Evolutionary conservation across 148 eudicot genomes (phyloP), one percentile per base, ranked within the genome.

Genomic region (Rhododendron simsii): DNA sequence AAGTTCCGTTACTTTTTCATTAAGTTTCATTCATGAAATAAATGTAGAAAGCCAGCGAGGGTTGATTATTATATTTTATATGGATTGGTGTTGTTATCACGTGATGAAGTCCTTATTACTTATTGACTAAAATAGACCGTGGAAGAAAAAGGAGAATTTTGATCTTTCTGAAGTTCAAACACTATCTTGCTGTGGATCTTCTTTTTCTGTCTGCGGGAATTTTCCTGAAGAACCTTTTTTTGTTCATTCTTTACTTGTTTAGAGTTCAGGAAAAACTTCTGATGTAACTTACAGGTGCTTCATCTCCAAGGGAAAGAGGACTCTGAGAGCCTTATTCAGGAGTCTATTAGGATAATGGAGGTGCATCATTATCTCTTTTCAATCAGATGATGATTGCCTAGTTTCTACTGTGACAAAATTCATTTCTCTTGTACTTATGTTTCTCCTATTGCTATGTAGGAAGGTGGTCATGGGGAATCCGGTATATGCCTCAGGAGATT

Each of bases 401-500:
- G 37, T 73, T 50, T 87, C 73, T 67, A 39, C 33, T 73, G 20
- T 63, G 55, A 63, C 44, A 51, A 77, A 74, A 5, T 79, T 78
- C 59, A 44, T 84, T 78, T 80, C 50, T 69, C 76, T 80, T 80
- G 30, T 73, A 85, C 39, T 41, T 80, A 79, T 73, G 47, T 26
- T 50, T 86, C 77, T 80, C 63, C 50, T 30, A 61, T 89, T 84
- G 53, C 48, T 85, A 48, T 86, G 88, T 85, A 97, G 99, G 95
- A 95, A 85, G 93, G 91, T 61, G 98, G 98, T 51, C 98, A 85
- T 84, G 98, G 98, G 55, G 98, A 95, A 90, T 91, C 98, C 67
- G 79, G 78, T 55, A 65, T 87, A 90, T 95, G 95, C 92, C 86
- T 94, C 82, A 91, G 94, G 92, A 97, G 94, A 88, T 86, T 93